Conservation (phyloP, 1,139 yeast species). For the Magnusiomyces suaveolens region DNA sequence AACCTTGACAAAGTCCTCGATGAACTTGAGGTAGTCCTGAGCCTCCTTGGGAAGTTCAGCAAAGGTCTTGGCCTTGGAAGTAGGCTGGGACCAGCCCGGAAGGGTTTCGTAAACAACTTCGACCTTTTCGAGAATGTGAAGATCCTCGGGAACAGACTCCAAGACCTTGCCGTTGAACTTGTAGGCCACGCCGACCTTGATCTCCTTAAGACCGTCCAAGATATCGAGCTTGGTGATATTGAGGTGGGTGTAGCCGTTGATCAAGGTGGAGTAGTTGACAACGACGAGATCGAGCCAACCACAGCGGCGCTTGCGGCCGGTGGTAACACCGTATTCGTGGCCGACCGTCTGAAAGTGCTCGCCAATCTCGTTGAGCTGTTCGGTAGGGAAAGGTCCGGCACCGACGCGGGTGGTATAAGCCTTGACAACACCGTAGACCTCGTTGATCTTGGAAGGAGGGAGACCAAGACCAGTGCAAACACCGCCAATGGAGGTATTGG, state of each 20-base stretch:
- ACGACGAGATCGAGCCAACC: slow-evolving; percentile 99
- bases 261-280: slow-evolving; percentile 75
- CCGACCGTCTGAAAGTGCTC: slow-evolving; percentile 84
- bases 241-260: slow-evolving; percentile 89
- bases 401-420: slow-evolving; percentile 99
- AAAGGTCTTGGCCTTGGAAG: slow-evolving; percentile 58
- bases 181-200: slow-evolving; percentile 79
- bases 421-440: slow-evolving; percentile 91
- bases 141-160: slow-evolving; percentile 86
- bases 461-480: slow-evolving; percentile 94
- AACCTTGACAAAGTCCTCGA: slow-evolving; percentile 73
- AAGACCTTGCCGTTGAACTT: slow-evolving; percentile 64
- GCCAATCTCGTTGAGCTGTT: slow-evolving; percentile 81
- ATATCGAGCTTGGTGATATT: slow-evolving; percentile 95
- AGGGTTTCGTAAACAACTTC: slow-evolving; percentile 83
- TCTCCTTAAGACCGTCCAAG: slow-evolving; percentile 77
- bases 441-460: slow-evolving; percentile 73
- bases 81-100: slow-evolving; percentile 91
- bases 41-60: slow-evolving; percentile 84
- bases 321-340: slow-evolving; percentile 94
- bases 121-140: slow-evolving; percentile 67
- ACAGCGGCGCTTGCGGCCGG: slow-evolving; percentile 98
- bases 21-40: slow-evolving; percentile 66
- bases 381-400: slow-evolving; percentile 99
- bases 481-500: slow-evolving; percentile 95